phyloP scores from a whole-genome alignment of 2,329 filamentous ascomycete species.

The Reticulascus tulasneorum region DNA sequence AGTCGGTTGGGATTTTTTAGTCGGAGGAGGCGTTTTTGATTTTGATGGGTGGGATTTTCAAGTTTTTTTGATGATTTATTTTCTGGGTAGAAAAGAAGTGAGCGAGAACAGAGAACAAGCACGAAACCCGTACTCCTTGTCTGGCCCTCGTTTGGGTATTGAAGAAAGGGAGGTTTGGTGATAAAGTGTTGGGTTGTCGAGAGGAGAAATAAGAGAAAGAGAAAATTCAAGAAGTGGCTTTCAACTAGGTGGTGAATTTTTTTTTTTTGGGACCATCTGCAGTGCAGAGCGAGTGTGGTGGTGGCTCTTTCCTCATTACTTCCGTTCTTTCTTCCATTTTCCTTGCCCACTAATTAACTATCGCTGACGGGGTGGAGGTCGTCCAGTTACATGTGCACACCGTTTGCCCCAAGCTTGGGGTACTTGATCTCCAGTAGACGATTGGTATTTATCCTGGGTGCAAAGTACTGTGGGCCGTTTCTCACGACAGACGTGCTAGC shows the following conservation, averaged over 20 bases:
- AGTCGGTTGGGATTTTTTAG: constrained; percentile 9
- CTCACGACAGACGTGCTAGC: too few species aligned
- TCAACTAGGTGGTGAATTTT: constrained; percentile 13
- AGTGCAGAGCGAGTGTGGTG: too few species aligned
- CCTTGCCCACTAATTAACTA: too few species aligned
- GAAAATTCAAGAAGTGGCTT: constrained; percentile 30
- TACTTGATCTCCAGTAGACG: too few species aligned
- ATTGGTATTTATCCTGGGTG: too few species aligned
- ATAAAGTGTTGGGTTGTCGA: constrained; percentile 48
- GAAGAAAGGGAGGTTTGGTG: constrained; percentile 34
- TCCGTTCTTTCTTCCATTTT: too few species aligned
- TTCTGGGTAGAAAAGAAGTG: constrained; percentile 45
- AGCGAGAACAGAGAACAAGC: constrained; percentile 58
- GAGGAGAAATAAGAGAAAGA: constrained; percentile 34
- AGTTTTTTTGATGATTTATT: constrained; percentile 58
- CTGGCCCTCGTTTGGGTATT: constrained; percentile 42
- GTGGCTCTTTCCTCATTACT: too few species aligned
- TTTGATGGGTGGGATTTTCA: constrained; percentile 48
- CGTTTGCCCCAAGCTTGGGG: too few species aligned
- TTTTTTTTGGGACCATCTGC: constrained; percentile 15
- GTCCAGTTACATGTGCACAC: too few species aligned
- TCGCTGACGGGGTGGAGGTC: too few species aligned
- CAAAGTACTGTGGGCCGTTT: too few species aligned
- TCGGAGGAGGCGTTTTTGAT: constrained; percentile 18
- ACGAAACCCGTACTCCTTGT: constrained; percentile 57